Conservation (phyloP, 2,329 filamentous ascomycete species). For the Leptographium procerum region DNA sequence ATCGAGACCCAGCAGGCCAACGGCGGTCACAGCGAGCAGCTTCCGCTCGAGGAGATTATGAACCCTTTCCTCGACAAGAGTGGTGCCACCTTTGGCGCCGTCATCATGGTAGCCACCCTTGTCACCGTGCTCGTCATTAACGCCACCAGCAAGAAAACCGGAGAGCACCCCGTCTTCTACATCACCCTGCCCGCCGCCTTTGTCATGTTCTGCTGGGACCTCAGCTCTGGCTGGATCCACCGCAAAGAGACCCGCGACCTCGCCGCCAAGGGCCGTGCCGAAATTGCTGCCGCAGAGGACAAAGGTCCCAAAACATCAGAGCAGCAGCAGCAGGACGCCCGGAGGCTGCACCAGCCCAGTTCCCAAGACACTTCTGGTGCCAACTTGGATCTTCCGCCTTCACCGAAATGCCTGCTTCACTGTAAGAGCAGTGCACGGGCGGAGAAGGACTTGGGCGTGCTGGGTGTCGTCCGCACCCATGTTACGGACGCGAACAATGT, state of each 20-base stretch:
- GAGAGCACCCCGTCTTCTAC: slow-evolving; percentile 50
- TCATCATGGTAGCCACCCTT: slow-evolving; percentile 57
- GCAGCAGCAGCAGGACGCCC: too few relatives aligned
- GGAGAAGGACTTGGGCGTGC: too few relatives aligned
- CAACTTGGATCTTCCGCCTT: too few relatives aligned
- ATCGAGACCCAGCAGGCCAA: slow-evolving; percentile 33
- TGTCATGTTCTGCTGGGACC: slow-evolving; percentile 58
- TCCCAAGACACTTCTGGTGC: too few relatives aligned
- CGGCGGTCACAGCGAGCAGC: slow-evolving; percentile 38
- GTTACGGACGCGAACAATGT: background rate
- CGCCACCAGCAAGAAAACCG: slow-evolving; percentile 38
- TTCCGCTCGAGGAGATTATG: slow-evolving; percentile 62
- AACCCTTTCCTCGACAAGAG: slow-evolving; percentile 61
- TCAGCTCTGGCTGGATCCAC: slow-evolving; percentile 51
- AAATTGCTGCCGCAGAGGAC: slow-evolving; percentile 28
- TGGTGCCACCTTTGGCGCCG: slow-evolving; percentile 51
- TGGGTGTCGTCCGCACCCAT: background rate
- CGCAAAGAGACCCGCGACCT: slow-evolving; percentile 52
- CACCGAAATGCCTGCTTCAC: too few relatives aligned
- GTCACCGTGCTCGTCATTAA: slow-evolving; percentile 56
- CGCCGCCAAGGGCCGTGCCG: slow-evolving; percentile 41
- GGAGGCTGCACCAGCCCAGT: too few relatives aligned
- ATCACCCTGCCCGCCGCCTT: slow-evolving; percentile 58
- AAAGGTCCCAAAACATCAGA: slow-evolving; percentile 16
- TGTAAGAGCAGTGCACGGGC: too few relatives aligned